These are phyloP conservation scores for Boletus rubroflammeus DNA, from an alignment of 768 basidiomycete genomes.

Conservation along the genomic window DNA sequence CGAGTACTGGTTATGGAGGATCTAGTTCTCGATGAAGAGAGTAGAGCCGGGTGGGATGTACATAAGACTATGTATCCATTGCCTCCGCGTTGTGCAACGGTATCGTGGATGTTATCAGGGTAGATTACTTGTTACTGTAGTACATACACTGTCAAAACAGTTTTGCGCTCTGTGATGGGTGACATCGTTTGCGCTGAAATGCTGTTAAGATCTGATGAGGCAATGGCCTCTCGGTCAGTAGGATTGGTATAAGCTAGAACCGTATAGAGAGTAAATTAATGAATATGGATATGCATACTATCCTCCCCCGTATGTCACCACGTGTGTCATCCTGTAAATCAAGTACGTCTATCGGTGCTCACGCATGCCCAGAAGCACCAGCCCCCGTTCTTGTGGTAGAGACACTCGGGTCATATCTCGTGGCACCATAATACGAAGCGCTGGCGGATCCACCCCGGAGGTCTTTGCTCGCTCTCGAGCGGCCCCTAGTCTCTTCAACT, in stretches of 20 bases:
- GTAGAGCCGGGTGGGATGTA: neutral
- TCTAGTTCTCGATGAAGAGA: slow-evolving; percentile 60
- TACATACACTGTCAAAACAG: neutral
- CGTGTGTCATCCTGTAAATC: neutral
- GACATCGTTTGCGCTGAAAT: neutral
- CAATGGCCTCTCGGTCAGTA: neutral
- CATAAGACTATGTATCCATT: neutral
- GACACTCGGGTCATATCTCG: slow-evolving; percentile 5
- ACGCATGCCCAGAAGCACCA: slow-evolving; percentile 3
- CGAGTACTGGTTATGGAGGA: slow-evolving; percentile 78
- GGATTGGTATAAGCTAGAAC: neutral
- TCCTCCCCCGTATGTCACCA: neutral
- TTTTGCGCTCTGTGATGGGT: neutral
- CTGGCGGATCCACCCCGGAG: slow-evolving; percentile 32
- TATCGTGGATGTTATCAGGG: neutral
- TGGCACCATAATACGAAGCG: slow-evolving; percentile 20
- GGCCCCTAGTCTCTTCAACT: slow-evolving; percentile 20
- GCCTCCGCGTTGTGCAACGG: neutral
- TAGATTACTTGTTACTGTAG: neutral
- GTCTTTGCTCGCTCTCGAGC: slow-evolving; percentile 39
- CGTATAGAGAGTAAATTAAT: slow-evolving; percentile 9
- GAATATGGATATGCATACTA: slow-evolving; percentile 14
- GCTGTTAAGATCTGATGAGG: neutral
- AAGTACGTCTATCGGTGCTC: neutral
- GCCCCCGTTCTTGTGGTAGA: slow-evolving; percentile 6